Evolutionary conservation across 495 filamentous ascomycete species (phyloP), one percentile per base, ranked within the genome.

Genomic region (Stereocaulon alpinum): DNA sequence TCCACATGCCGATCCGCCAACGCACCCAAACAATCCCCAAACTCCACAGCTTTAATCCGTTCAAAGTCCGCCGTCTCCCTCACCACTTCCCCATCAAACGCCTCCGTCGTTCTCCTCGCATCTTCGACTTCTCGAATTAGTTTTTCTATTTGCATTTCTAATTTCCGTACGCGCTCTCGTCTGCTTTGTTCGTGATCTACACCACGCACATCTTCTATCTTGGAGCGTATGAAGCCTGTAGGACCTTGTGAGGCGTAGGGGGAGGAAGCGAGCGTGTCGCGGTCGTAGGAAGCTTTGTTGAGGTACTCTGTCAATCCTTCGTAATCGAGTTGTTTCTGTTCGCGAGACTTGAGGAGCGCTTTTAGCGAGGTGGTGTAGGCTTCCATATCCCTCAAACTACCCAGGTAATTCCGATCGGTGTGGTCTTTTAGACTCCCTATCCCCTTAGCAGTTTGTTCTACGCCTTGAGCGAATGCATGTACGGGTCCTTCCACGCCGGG

Each of bases 291-390:
- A 2, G 88, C 86, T 67, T 94, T 94, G 74, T 85, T 87, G 58
- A 95, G 88, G 71, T 97, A 97, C 66, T 96, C 92, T 22, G 90
- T 95, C 32, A 97, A 77, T 43, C 87, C 93, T 73, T 98, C 93
- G 68, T 92, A 95, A 72, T 98, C 93, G 44, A 97, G 85, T 68
- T 98, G 93, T 69, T 97, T 98, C 73, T 94, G 91, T 73, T 98
- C 94, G 22, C 93, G 85, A 6, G 87, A 87, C 74, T 95, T 95
- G 67, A 98, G 82, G 3, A 97, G 84, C 34, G 83, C 74, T 71
- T 95, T 94, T 18, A 97, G 72, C 2, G 89, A 84, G 20, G 82
- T 70, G 68, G 88, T 89, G 72, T 97, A 98, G 30, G 89, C 84
- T 60, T 89, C 86, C 91, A 97, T 95, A 69, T 97, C 94, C 18